A percentile compares a stretch with the other conserved stretches of the same genome.
These are phyloP conservation scores for Aspergillus tanneri DNA, from an alignment of 2,329 filamentous ascomycete species.

Conservation along the genomic window DNA sequence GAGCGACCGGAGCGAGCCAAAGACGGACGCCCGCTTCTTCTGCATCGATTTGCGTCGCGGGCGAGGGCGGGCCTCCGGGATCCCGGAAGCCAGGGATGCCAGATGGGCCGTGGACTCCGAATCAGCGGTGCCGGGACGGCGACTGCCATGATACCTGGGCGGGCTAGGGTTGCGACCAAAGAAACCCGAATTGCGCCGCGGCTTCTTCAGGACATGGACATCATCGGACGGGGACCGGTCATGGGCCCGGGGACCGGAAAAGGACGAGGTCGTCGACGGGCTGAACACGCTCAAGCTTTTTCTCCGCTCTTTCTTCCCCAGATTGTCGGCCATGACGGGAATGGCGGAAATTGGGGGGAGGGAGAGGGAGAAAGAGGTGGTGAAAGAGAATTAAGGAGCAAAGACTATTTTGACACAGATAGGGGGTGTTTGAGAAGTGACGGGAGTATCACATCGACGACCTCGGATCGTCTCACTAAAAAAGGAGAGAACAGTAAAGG, in stretches of 20 bases:
- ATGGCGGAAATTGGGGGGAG: constrained; percentile 6
- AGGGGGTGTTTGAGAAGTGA: not conserved
- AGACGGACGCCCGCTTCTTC: constrained; percentile 55
- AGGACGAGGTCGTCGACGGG: constrained; percentile 25
- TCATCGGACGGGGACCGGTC: constrained; percentile 42
- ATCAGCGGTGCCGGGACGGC: constrained; percentile 30
- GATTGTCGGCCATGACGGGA: constrained; percentile 33
- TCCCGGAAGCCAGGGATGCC: constrained; percentile 21
- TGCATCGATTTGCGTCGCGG: constrained; percentile 46
- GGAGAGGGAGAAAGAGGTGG: constrained; percentile 4
- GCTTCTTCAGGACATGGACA: constrained; percentile 30
- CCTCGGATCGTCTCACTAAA: constrained; percentile 30
- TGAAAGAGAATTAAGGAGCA: constrained; percentile 28
- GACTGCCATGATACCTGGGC: constrained; percentile 23
- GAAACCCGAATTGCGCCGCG: constrained; percentile 41
- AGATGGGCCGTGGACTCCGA: constrained; percentile 27
- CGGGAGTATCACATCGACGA: constrained; percentile 31
- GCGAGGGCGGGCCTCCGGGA: constrained; percentile 35
- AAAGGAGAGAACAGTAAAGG: constrained; percentile 8
- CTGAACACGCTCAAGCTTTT: constrained; percentile 38
- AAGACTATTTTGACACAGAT: not conserved
- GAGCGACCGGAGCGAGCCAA: constrained; percentile 58
- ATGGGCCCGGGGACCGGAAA: constrained; percentile 27
- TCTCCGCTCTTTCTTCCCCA: constrained; percentile 36
- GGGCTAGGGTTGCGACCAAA: constrained; percentile 35